phyloP scores from a whole-genome alignment of 2,329 filamentous ascomycete genomes.

The Arthrobotrys pseudoclavata region DNA sequence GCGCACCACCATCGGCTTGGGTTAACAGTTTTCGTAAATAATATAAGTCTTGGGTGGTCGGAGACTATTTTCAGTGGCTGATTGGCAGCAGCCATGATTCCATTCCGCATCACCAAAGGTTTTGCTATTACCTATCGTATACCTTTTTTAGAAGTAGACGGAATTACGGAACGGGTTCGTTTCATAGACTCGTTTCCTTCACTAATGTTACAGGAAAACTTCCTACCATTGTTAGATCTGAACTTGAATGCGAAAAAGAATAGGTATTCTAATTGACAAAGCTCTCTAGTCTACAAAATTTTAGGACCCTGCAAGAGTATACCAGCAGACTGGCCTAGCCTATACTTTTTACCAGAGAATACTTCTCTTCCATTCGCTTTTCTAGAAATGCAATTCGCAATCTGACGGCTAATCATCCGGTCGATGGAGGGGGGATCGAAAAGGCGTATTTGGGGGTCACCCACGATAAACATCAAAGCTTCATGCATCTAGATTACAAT shows the following conservation, averaged over 20 bases:
- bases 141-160: conserved; percentile 44
- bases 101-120: conserved; percentile 17
- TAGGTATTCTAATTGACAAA: conserved; percentile 3
- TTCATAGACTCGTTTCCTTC: conserved; percentile 37
- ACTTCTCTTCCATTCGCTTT: conserved; percentile 40
- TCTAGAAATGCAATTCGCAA: conserved; percentile 51
- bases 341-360: conserved; percentile 13
- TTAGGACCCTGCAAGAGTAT: conserved; percentile 28
- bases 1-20: conserved; percentile 28
- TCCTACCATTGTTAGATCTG: conserved; percentile 11
- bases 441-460: conserved; percentile 45
- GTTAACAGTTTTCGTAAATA: conserved; percentile 10
- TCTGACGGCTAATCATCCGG: conserved; percentile 57
- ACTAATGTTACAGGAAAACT: conserved; percentile 21
- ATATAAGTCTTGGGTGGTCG: conserved; percentile 25
- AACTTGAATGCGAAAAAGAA: not conserved
- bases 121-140: conserved; percentile 20
- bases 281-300: conserved; percentile 6
- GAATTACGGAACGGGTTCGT: conserved; percentile 55
- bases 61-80: conserved; percentile 29
- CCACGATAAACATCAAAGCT: conserved; percentile 41
- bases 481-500: conserved; percentile 20
- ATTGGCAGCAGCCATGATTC: conserved; percentile 1
- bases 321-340: conserved; percentile 31
- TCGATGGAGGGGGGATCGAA: conserved; percentile 26